Evolutionary conservation across 1,284 basidiomycete species (phyloP), one percentile per base, ranked within the genome.

Genomic region (Agroathelia rolfsii): DNA sequence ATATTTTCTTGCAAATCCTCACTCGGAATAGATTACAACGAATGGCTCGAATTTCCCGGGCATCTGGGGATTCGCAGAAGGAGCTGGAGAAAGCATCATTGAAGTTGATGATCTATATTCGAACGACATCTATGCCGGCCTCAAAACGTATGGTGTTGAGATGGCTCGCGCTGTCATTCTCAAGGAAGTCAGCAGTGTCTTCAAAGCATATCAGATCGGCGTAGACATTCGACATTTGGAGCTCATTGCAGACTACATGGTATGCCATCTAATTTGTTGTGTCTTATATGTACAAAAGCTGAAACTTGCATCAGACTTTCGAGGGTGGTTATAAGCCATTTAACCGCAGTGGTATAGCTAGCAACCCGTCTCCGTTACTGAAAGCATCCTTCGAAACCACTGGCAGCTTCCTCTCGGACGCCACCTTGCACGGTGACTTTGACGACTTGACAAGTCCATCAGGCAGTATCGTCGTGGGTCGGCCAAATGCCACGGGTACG

Each of bases 331-430:
- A 94, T 67, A 88, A 87, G 56, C 92, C 95, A 2, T 99, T 98
- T 66, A 98, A 96, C 59, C 81, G 95, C 33, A 89, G 83, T 39
- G 95, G 95, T 43, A 84, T 98, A 39, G 81, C 87, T 13, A 79
- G 82, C 36, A 88, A 89, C 54, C 78, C 88, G 6, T 95, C 92
- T 16, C 90, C 94, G 3, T 68, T 98, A 29, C 75, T 97, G 40
- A 98, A 98, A 61, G 94, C 95, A 2, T 93, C 88, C 5, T 99
- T 87, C 58, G 95, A 98, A 62, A 97, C 92, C 7, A 98, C 95
- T 0, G 88, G 86, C n/a, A 72, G 81, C 2, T 96, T 98, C 69
- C 60, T 99, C 45, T 88, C 90, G 7, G 92, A 96, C 41, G 93
- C 94, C 10, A 89, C 92, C 0, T 61, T 99, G 35, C 79, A 85